phyloP scores from a whole-genome alignment of 1,139 yeast genomes.

The Ashbya aceris region DNA sequence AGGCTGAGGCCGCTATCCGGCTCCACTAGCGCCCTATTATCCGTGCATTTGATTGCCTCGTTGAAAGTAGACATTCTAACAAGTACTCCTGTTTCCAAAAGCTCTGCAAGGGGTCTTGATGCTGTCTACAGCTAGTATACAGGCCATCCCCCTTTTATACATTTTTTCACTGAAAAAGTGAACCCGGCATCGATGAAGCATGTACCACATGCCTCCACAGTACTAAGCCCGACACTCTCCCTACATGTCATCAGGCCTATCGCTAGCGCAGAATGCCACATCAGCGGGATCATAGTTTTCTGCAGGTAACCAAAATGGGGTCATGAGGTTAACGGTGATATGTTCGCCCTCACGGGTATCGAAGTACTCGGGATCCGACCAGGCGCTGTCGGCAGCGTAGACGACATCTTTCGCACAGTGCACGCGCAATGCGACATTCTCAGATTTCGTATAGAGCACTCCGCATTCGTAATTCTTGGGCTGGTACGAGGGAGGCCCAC shows the following conservation, averaged over 20 bases:
- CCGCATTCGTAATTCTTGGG: conserved; percentile 47
- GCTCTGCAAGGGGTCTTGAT: too few relatives aligned
- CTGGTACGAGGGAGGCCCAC: conserved; percentile 26
- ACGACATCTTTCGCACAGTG: conserved; percentile 31
- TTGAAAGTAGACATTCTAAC: conserved; percentile 20
- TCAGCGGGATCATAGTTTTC: conserved; percentile 34
- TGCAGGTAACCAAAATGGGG: conserved; percentile 51
- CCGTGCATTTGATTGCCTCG: conserved; percentile 29
- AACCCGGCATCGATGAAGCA: background rate
- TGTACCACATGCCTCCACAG: background rate
- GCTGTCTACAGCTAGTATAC: too few relatives aligned
- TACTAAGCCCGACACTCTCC: background rate
- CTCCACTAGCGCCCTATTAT: conserved; percentile 33
- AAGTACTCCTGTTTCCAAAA: too few relatives aligned
- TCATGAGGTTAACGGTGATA: conserved; percentile 32
- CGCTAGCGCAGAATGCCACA: conserved; percentile 40
- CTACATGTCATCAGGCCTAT: conserved; percentile 6
- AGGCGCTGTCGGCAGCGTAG: conserved; percentile 5
- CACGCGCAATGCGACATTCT: conserved; percentile 27
- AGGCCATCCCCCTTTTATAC: conserved; percentile 2
- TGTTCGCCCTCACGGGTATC: conserved; percentile 5
- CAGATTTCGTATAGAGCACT: conserved; percentile 35
- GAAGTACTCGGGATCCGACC: background rate
- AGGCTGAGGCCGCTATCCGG: conserved; percentile 33
- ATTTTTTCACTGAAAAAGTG: background rate